Conservation (phyloP, 805 yeast genomes). For the Wickerhamomyces rabaulensis region DNA sequence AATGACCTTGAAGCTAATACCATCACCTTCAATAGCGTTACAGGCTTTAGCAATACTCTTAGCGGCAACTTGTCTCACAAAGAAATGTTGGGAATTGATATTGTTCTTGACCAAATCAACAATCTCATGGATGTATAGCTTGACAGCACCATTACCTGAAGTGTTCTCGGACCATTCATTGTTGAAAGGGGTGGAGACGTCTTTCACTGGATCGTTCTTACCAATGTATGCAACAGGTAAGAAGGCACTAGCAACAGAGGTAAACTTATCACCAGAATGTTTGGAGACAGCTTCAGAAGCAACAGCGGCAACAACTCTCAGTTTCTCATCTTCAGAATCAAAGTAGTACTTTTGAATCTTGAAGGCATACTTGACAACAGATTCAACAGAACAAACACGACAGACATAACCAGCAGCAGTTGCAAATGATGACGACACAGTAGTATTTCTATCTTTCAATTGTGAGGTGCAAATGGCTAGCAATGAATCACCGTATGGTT, state of each 20-base stretch:
- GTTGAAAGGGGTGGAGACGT: slow-evolving; percentile 45
- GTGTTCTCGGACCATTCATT: slow-evolving; percentile 76
- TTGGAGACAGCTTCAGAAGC: slow-evolving; percentile 64
- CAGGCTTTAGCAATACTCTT: slow-evolving; percentile 57
- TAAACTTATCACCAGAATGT: slow-evolving; percentile 65
- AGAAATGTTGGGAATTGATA: slow-evolving; percentile 54
- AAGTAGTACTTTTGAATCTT: slow-evolving; percentile 54
- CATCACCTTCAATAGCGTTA: slow-evolving; percentile 33
- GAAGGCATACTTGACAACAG: slow-evolving; percentile 48
- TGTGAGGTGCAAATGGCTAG: slow-evolving; percentile 54
- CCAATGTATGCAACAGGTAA: slow-evolving; percentile 80
- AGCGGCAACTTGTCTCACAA: slow-evolving; percentile 66
- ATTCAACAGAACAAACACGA: slow-evolving; percentile 50
- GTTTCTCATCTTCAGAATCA: slow-evolving; percentile 42
- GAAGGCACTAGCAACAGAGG: slow-evolving; percentile 53
- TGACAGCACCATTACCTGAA: slow-evolving; percentile 67
- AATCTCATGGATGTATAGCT: slow-evolving; percentile 67
- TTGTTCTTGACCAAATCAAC: slow-evolving; percentile 42
- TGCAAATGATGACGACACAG: slow-evolving; percentile 73
- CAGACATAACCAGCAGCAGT: slow-evolving; percentile 74
- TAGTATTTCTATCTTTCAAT: slow-evolving; percentile 62
- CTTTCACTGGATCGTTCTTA: slow-evolving; percentile 52
- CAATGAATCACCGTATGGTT: slow-evolving; percentile 57
- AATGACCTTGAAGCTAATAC: slow-evolving; percentile 18
- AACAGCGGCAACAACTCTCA: slow-evolving; percentile 48